Conservation (phyloP, 768 basidiomycete species). For the Kwoniella europaea region DNA sequence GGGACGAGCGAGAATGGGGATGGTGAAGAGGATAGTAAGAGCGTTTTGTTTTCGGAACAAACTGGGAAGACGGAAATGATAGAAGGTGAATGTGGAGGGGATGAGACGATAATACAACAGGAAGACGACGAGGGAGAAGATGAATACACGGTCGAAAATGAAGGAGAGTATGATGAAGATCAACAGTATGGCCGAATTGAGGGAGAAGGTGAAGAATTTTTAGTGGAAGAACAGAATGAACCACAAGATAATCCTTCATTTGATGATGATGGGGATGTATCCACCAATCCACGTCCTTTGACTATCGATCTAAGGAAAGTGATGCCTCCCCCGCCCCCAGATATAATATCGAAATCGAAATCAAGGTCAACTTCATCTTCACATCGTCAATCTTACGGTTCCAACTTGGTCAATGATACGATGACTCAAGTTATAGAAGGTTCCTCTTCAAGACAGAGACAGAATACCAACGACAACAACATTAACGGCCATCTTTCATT, state of each 20-base stretch:
- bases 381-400: constrained; percentile 3
- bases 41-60: constrained; percentile 26
- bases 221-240: constrained; percentile 14
- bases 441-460: neutral
- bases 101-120: neutral
- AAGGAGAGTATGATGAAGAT: neutral
- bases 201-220: neutral
- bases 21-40: constrained; percentile 19
- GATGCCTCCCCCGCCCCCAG: constrained; percentile 26
- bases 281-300: neutral
- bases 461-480: neutral
- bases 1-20: constrained; percentile 23
- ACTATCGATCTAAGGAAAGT: constrained; percentile 20
- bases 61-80: constrained; percentile 14
- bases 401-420: constrained; percentile 4
- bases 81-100: constrained; percentile 4
- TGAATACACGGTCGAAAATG: neutral
- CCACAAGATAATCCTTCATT: constrained; percentile 1
- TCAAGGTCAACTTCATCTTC: constrained; percentile 17
- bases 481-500: neutral
- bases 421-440: constrained; percentile 28
- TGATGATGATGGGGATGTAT: constrained; percentile 1
- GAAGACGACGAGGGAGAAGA: neutral
- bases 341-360: constrained; percentile 16
- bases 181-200: neutral